Conservation (phyloP, 2,329 filamentous ascomycete genomes). For the Aspergillus pseudoviridinutans region DNA sequence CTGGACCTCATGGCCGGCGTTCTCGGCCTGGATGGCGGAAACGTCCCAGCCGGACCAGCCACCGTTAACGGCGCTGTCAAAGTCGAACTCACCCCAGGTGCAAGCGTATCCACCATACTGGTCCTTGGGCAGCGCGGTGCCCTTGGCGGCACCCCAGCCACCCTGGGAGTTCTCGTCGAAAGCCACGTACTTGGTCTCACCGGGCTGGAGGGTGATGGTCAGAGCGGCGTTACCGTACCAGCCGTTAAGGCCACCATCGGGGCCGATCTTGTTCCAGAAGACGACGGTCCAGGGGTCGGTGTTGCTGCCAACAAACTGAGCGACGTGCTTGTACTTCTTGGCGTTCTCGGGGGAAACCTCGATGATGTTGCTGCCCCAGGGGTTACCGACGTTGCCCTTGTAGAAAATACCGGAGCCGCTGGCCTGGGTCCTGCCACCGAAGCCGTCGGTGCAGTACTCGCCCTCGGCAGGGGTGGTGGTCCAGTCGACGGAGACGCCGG, state of each 20-base stretch:
- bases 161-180: constrained; percentile 36
- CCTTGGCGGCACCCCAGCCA: constrained; percentile 31
- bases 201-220: constrained; percentile 27
- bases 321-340: constrained; percentile 34
- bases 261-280: constrained; percentile 42
- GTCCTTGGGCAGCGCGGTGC: constrained; percentile 24
- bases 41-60: constrained; percentile 38
- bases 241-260: constrained; percentile 29
- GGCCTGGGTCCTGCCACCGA: constrained; percentile 24
- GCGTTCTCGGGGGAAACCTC: constrained; percentile 30
- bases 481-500: constrained; percentile 20
- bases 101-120: constrained; percentile 29
- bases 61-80: constrained; percentile 29
- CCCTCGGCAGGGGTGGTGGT: constrained; percentile 16
- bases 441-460: constrained; percentile 25
- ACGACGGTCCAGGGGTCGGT: constrained; percentile 31
- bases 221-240: constrained; percentile 33
- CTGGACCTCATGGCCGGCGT: constrained; percentile 23
- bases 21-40: constrained; percentile 36
- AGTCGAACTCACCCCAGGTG: constrained; percentile 42
- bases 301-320: constrained; percentile 29
- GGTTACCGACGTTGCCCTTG: constrained; percentile 34
- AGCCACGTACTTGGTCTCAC: constrained; percentile 34
- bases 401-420: constrained; percentile 22
- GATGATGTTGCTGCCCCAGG: constrained; percentile 41